Conservation (phyloP, 2,329 filamentous ascomycete species). For the Pseudogymnoascus destructans region DNA sequence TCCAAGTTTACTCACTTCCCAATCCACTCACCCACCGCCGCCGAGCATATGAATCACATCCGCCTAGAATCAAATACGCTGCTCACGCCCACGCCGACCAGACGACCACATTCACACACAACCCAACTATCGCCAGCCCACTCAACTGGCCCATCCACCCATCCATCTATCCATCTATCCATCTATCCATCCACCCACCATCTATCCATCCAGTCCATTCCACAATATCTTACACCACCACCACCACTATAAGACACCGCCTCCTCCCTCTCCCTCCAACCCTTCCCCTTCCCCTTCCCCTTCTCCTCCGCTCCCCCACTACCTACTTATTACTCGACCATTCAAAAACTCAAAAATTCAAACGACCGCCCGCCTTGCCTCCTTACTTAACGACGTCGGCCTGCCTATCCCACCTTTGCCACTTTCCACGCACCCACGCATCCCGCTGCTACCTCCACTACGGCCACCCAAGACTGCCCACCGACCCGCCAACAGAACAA, state of each 20-base stretch:
- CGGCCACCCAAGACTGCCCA: not conserved
- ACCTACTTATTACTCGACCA: not conserved
- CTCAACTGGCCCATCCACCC: not conserved
- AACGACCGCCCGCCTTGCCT: not conserved
- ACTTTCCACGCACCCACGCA: not conserved
- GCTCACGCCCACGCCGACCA: not conserved
- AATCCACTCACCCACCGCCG: not conserved
- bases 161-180: not conserved
- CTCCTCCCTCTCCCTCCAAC: not conserved
- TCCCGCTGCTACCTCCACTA: not conserved
- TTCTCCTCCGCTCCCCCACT: not conserved
- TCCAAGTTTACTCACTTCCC: not conserved
- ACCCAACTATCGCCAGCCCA: not conserved
- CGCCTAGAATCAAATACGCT: not conserved
- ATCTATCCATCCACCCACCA: not conserved
- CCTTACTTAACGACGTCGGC: not conserved
- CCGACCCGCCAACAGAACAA: not conserved
- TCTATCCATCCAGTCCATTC: not conserved
- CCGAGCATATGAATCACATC: not conserved
- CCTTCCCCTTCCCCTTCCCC: not conserved
- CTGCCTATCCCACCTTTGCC: not conserved
- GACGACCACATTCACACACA: not conserved
- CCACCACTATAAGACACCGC: not conserved
- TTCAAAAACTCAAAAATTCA: not conserved
- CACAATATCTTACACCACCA: not conserved